phyloP scores from a whole-genome alignment of 2,329 filamentous ascomycete species.

The Trichophyton simii region DNA sequence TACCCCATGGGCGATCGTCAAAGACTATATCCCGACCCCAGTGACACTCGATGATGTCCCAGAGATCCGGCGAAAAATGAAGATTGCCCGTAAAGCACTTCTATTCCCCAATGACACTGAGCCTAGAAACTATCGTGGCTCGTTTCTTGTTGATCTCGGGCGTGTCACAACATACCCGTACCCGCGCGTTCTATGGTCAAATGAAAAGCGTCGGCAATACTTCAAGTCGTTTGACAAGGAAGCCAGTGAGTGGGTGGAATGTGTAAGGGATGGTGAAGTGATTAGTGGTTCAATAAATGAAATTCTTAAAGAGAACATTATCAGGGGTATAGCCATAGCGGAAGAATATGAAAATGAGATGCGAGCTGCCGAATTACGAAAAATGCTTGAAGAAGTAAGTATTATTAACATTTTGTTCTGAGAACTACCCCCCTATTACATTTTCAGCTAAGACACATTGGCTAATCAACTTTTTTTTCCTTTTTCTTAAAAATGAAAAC shows the following conservation, averaged over 20 bases:
- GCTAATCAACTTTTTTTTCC: neutral
- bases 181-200: slow-evolving; percentile 5
- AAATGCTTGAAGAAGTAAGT: neutral
- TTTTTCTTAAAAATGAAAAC: neutral
- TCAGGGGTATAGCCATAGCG: neutral
- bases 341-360: neutral
- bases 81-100: slow-evolving; percentile 9
- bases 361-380: neutral
- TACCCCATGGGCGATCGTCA: slow-evolving; percentile 11
- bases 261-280: slow-evolving; percentile 4
- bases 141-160: slow-evolving; percentile 6
- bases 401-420: neutral
- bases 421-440: neutral
- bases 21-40: slow-evolving; percentile 8
- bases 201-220: neutral
- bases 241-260: slow-evolving; percentile 6
- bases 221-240: slow-evolving; percentile 7
- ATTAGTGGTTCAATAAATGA: slow-evolving; percentile 8
- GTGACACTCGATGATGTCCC: slow-evolving; percentile 9
- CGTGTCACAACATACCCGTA: slow-evolving; percentile 8
- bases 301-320: neutral
- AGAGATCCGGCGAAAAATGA: slow-evolving; percentile 10
- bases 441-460: neutral
- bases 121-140: slow-evolving; percentile 8
- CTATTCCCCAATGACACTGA: slow-evolving; percentile 7